Conservation (phyloP, 371 early-diverging fungal genomes). For the Mortierella sp. region DNA sequence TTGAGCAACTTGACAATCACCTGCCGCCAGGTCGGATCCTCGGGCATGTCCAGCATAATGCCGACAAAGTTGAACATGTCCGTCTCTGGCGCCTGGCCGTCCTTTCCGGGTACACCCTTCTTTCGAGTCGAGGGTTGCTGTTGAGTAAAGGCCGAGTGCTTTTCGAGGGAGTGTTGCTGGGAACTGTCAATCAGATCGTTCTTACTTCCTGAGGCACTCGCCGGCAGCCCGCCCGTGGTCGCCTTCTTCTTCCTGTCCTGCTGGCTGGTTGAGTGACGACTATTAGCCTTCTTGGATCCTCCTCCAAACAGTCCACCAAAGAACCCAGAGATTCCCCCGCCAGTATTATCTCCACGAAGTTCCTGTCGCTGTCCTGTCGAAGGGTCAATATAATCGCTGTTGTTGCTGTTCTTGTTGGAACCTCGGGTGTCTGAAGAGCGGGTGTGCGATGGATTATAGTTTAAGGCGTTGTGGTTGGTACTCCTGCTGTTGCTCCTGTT, state of each 20-base stretch:
- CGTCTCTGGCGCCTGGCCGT: conserved; percentile 52
- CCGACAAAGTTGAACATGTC: conserved; percentile 50
- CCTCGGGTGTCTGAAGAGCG: conserved; percentile 1
- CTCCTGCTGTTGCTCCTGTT: conserved; percentile 9
- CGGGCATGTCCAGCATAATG: conserved; percentile 51
- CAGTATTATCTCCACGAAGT: not conserved
- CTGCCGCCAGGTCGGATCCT: conserved; percentile 23
- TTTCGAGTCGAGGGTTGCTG: conserved; percentile 3
- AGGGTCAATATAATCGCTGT: conserved; percentile 1
- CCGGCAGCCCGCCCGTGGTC: not conserved
- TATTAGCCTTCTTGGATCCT: not conserved
- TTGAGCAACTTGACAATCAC: conserved; percentile 36
- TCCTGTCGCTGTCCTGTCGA: not conserved
- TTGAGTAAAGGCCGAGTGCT: conserved; percentile 13
- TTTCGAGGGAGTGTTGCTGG: conserved; percentile 4
- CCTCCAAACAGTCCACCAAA: conserved; percentile 11
- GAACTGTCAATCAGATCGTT: conserved; percentile 14
- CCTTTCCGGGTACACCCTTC: conserved; percentile 39
- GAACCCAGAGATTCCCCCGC: conserved; percentile 4
- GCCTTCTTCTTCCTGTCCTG: not conserved
- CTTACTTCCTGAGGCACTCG: conserved; percentile 28
- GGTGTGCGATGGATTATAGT: not conserved
- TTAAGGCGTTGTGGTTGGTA: not conserved
- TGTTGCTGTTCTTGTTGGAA: conserved; percentile 3
- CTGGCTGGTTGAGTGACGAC: not conserved